Evolutionary conservation across 805 yeast genomes (phyloP).

Genomic region (Suhomyces sp.): DNA sequence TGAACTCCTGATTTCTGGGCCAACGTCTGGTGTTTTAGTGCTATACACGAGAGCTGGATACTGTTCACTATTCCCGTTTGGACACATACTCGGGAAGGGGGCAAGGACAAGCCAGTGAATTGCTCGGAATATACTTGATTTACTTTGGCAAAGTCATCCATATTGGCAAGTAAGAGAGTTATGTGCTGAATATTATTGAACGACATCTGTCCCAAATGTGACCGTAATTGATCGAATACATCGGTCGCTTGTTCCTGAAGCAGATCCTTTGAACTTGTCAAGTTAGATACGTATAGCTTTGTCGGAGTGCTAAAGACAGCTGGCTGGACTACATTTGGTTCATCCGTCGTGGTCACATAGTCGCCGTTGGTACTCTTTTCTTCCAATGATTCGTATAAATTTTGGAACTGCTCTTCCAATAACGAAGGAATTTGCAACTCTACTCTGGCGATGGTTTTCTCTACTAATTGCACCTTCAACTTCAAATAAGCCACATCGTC

Average conservation of each 20-base stretch:
- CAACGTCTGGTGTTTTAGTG: conserved; percentile 25
- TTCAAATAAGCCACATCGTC: conserved; percentile 73
- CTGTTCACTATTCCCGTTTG: conserved; percentile 50
- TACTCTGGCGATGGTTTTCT: conserved; percentile 20
- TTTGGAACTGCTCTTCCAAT: conserved; percentile 39
- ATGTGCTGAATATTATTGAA: conserved; percentile 56
- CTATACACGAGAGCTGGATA: conserved; percentile 62
- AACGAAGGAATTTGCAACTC: conserved; percentile 32
- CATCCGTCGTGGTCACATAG: too few relatives aligned
- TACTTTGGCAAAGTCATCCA: conserved; percentile 60
- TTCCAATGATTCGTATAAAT: conserved; percentile 22
- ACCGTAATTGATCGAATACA: conserved; percentile 45
- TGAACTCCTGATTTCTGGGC: conserved; percentile 66
- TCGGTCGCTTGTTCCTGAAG: conserved; percentile 43
- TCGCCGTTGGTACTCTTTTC: too few relatives aligned
- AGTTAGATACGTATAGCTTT: conserved; percentile 28
- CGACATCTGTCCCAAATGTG: conserved; percentile 29
- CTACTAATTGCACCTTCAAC: conserved; percentile 48
- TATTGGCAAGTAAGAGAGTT: conserved; percentile 58
- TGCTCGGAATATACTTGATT: conserved; percentile 57
- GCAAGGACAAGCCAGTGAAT: conserved; percentile 57
- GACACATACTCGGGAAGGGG: conserved; percentile 89
- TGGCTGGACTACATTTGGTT: neutral
- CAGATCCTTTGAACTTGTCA: conserved; percentile 16
- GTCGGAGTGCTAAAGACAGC: conserved; percentile 10